Percentiles rank a stretch among this genome's conserved stretches.
phyloP scores from a whole-genome alignment of 768 basidiomycete species.

The Lactarius sp. region DNA sequence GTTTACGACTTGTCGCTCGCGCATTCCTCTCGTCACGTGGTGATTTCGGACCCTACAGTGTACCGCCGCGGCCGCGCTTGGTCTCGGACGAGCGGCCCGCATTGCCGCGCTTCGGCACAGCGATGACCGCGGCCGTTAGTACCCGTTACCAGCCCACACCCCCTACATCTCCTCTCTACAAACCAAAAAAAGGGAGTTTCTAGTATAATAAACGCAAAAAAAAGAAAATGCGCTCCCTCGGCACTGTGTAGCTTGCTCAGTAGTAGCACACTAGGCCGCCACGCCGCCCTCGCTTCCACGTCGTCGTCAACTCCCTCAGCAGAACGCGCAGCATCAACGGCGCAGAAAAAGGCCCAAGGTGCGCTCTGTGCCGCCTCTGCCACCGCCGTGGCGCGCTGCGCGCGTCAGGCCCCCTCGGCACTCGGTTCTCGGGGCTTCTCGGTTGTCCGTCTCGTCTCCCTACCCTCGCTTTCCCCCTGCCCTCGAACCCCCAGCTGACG shows the following conservation, averaged over 20 bases:
- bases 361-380: too few relatives aligned
- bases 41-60: too few relatives aligned
- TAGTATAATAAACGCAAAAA: neutral
- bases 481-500: neutral
- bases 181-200: neutral
- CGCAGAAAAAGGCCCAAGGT: too few relatives aligned
- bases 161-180: neutral
- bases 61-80: too few relatives aligned
- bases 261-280: constrained; percentile 7
- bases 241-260: neutral
- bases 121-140: neutral
- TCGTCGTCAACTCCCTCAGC: neutral
- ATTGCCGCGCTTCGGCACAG: neutral
- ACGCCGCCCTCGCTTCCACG: constrained; percentile 9
- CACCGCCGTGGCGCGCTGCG: too few relatives aligned
- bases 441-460: constrained; percentile 38
- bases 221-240: constrained; percentile 4
- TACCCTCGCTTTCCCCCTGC: neutral
- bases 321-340: constrained; percentile 32
- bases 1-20: too few relatives aligned
- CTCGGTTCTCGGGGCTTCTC: constrained; percentile 38
- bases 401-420: too few relatives aligned
- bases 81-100: too few relatives aligned
- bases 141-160: neutral
- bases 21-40: too few relatives aligned